These are phyloP conservation scores for Botryotinia convoluta DNA, from an alignment of 2,329 filamentous ascomycete species.

Conservation along the genomic window DNA sequence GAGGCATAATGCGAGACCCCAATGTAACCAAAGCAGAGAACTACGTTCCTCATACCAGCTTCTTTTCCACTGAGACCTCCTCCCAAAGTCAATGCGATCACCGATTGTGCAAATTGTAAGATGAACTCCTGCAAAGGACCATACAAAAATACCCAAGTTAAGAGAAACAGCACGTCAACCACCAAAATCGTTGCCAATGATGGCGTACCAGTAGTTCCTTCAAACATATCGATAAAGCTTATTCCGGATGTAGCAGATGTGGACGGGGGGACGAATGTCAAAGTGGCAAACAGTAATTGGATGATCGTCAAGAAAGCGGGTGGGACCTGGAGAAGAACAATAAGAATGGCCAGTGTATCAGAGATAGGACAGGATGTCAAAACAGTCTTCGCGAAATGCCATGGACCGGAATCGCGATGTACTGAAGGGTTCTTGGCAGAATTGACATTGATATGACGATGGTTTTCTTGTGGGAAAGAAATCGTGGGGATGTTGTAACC, in stretches of 20 bases:
- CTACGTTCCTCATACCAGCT: constrained; percentile 67
- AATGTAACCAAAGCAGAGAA: constrained; percentile 70
- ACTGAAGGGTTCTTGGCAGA: constrained; percentile 64
- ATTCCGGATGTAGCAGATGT: constrained; percentile 67
- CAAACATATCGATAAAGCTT: constrained; percentile 87
- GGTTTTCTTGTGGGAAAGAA: constrained; percentile 47
- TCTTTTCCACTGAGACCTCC: constrained; percentile 71
- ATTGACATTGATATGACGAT: constrained; percentile 69
- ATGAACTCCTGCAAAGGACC: constrained; percentile 83
- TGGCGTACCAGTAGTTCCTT: constrained; percentile 80
- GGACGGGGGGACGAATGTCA: constrained; percentile 87
- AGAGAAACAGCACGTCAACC: constrained; percentile 77
- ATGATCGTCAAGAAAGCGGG: constrained; percentile 84
- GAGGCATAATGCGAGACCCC: constrained; percentile 36
- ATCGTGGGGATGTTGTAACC: constrained; percentile 42
- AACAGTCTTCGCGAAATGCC: constrained; percentile 80
- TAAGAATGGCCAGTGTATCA: constrained; percentile 94
- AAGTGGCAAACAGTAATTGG: constrained; percentile 86
- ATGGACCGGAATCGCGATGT: constrained; percentile 67
- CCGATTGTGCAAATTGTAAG: constrained; percentile 85
- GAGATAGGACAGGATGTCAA: constrained; percentile 85
- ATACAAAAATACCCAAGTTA: constrained; percentile 87
- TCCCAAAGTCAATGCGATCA: constrained; percentile 87
- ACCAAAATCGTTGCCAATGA: constrained; percentile 81
- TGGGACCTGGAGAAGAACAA: constrained; percentile 89